Evolutionary conservation across 2,329 filamentous ascomycete species (phyloP).

Genomic region (Xylaria sp.): DNA sequence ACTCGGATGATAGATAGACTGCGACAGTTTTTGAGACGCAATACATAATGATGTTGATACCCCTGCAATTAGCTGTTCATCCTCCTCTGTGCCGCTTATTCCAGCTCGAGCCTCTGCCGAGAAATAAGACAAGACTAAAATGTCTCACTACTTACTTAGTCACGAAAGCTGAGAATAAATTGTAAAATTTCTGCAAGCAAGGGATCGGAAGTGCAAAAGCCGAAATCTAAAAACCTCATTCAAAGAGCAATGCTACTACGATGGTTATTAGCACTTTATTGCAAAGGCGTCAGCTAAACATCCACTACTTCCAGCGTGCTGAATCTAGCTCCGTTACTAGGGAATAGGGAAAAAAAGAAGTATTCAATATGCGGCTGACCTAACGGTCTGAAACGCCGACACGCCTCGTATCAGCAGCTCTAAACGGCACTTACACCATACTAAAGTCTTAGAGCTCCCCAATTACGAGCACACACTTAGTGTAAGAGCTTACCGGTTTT

Average conservation of each 20-base stretch:
- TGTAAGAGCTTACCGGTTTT: not conserved
- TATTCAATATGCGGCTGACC: constrained; percentile 16
- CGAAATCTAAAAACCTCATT: not conserved
- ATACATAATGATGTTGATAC: constrained; percentile 24
- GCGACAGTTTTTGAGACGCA: constrained; percentile 1
- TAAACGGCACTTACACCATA: not conserved
- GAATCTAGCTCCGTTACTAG: not conserved
- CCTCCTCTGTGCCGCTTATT: not conserved
- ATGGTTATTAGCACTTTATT: constrained; percentile 7
- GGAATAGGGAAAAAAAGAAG: no score
- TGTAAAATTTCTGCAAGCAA: not conserved
- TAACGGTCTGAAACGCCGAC: constrained; percentile 3
- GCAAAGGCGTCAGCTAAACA: constrained; percentile 4
- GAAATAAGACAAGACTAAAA: not conserved
- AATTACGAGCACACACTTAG: not conserved
- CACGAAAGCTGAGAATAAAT: not conserved
- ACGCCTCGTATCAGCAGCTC: not conserved
- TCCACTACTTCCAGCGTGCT: not conserved
- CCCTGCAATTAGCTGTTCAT: not conserved
- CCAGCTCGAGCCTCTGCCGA: not conserved
- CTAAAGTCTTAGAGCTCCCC: not conserved
- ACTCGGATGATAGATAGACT: constrained; percentile 8
- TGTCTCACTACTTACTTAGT: not conserved
- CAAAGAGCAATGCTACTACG: not conserved
- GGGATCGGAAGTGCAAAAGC: not conserved